Percentiles rank a stretch among this genome's conserved stretches.
phyloP scores from a whole-genome alignment of 1,284 basidiomycete genomes.

The Boletus semigastroideus region DNA sequence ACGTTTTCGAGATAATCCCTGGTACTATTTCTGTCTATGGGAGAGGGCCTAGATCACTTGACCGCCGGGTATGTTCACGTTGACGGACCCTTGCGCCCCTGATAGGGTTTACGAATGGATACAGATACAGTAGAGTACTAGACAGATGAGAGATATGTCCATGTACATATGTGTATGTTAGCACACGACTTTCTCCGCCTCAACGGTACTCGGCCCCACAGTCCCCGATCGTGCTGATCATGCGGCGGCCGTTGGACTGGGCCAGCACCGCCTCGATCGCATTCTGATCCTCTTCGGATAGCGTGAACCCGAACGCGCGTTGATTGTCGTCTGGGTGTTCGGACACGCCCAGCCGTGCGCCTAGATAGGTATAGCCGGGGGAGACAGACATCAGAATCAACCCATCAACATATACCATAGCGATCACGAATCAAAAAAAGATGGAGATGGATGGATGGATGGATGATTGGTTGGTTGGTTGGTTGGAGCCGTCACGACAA shows the following conservation, averaged over 20 bases:
- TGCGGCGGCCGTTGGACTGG: slow-evolving; percentile 54
- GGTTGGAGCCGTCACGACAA: no score
- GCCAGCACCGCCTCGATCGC: slow-evolving; percentile 62
- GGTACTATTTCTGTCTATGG: slow-evolving; percentile 9
- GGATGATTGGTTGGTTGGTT: no score
- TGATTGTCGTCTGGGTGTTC: slow-evolving; percentile 72
- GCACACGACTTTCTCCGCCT: slow-evolving; percentile 3
- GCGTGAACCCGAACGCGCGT: slow-evolving; percentile 55
- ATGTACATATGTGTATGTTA: no score
- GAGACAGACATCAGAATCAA: no score
- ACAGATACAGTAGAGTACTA: no score
- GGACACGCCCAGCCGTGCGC: slow-evolving; percentile 72
- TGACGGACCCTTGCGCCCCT: no score
- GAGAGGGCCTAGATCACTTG: background rate
- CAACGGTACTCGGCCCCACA: slow-evolving; percentile 81
- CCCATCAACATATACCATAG: no score
- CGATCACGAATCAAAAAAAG: no score
- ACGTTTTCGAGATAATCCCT: slow-evolving; percentile 2
- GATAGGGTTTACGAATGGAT: no score
- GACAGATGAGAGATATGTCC: background rate
- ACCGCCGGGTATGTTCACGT: background rate
- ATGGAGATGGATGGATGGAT: no score
- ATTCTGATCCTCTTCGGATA: slow-evolving; percentile 55
- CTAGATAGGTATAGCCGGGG: slow-evolving; percentile 44
- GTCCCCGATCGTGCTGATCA: slow-evolving; percentile 73